These are phyloP conservation scores for Cryphonectria nitschkei DNA, from an alignment of 2,329 filamentous ascomycete species.

Conservation along the genomic window DNA sequence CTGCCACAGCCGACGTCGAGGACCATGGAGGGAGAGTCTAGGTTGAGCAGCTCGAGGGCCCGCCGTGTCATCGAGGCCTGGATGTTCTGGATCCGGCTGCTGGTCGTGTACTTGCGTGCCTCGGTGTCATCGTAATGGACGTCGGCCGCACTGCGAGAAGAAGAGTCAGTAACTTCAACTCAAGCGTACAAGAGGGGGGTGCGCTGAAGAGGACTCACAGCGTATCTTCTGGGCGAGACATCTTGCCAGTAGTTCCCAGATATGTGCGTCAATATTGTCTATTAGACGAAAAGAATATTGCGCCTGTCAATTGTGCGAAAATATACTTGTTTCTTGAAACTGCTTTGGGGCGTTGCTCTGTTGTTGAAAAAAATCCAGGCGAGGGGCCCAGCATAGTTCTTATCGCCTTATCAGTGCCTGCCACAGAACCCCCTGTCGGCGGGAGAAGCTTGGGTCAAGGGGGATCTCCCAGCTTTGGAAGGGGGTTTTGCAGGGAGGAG, in stretches of 20 bases:
- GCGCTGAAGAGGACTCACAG: slow-evolving; percentile 60
- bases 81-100: slow-evolving; percentile 92
- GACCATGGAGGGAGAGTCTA: slow-evolving; percentile 79
- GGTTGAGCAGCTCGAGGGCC: slow-evolving; percentile 86
- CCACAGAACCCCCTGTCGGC: not conserved
- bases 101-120: slow-evolving; percentile 96
- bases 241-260: slow-evolving; percentile 41
- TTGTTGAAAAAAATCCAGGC: slow-evolving; percentile 6
- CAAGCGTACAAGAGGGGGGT: slow-evolving; percentile 7
- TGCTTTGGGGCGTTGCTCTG: not conserved
- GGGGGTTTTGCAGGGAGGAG: not conserved
- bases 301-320: no score
- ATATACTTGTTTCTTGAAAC: not conserved
- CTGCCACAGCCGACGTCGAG: slow-evolving; percentile 97
- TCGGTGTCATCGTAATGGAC: slow-evolving; percentile 97
- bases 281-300: not conserved
- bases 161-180: slow-evolving; percentile 30
- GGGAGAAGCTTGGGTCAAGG: not conserved
- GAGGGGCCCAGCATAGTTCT: not conserved
- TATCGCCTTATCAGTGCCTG: slow-evolving; percentile 15
- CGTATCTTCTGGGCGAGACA: slow-evolving; percentile 97
- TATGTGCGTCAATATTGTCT: not conserved
- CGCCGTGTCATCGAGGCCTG: slow-evolving; percentile 94
- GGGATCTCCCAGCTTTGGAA: not conserved
- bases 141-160: slow-evolving; percentile 74